Percentiles rank a stretch among this genome's conserved stretches.
These are phyloP conservation scores for Cutaneotrichosporon cavernicola DNA, from an alignment of 1,284 basidiomycete species.

Conservation along the genomic window DNA sequence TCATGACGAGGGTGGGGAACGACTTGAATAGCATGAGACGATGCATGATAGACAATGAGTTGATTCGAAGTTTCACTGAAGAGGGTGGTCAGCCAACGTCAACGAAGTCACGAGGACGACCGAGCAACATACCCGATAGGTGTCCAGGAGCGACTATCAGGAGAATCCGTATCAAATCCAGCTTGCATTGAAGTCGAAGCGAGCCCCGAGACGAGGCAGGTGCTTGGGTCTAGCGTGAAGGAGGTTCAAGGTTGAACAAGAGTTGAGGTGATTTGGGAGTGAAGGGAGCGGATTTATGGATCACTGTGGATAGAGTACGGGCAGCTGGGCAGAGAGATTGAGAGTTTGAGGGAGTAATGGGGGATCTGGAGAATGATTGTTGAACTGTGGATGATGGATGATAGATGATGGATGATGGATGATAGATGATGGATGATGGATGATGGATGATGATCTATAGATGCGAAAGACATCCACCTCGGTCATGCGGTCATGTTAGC, in stretches of 20 bases:
- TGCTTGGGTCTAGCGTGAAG: neutral
- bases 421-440: too few species aligned
- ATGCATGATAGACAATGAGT: conserved; percentile 82
- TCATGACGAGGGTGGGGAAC: conserved; percentile 20
- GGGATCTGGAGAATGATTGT: too few species aligned
- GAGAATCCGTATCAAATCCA: conserved; percentile 3
- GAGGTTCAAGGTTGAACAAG: too few species aligned
- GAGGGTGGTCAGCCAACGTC: neutral
- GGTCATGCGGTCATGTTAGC: too few species aligned
- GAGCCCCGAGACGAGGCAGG: neutral
- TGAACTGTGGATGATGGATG: neutral
- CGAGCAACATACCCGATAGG: conserved; percentile 29
- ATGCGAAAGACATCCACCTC: too few species aligned
- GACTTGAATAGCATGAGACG: conserved; percentile 77
- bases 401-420: neutral
- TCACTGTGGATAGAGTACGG: neutral
- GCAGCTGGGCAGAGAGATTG: neutral
- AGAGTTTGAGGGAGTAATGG: neutral
- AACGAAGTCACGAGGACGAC: neutral
- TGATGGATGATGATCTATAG: neutral
- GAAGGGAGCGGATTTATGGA: neutral
- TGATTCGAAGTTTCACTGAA: conserved; percentile 65
- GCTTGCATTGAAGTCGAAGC: conserved; percentile 4
- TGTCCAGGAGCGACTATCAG: conserved; percentile 25
- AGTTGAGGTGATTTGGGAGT: too few species aligned